Evolutionary conservation across 768 basidiomycete genomes (phyloP), one percentile per base, ranked within the genome.

Genomic region (Lactifluus subvellereus): DNA sequence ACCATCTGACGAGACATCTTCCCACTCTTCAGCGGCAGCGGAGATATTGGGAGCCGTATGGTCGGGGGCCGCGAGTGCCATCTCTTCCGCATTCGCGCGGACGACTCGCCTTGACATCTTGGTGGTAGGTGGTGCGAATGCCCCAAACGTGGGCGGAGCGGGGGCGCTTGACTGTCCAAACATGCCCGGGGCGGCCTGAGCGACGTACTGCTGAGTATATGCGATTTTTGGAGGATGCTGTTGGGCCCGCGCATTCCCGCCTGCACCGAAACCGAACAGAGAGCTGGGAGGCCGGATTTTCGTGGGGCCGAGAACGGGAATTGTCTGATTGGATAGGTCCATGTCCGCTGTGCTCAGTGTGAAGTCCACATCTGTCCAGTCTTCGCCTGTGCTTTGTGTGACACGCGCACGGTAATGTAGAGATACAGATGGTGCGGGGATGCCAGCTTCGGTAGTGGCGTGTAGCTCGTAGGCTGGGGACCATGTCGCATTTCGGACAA

Each of bases 381-480:
- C 81, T 66, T 87, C 85, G 16, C 85, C 85, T 0, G 85, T 84
- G 66, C 70, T 71, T 66, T 87, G 84, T 0, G 69, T 72, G 55
- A 86, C 75, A 32, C 76, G 74, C 0, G 84, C 84, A 30, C 81
- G 80, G 67, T 85, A 86, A 62, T 83, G 79, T 11, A 87, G 74
- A 3, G 76, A 65, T 27, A 84, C 77, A 0, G 74, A 68, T 6
- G 78, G 69, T 0, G 77, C 77, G 4, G 80, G 77, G 61, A 79
- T 76, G 0, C 79, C 79, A 18, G 62, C 75, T 70, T 57, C 77
- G 71, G 20, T 67, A 0, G 75, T 76, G 2, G 84, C 83, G 60
- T 84, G 80, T 0, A 87, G 76, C 65, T 86, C 85, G 66, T 86
- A 86, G 3, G 77, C 77, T 2, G 84, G 81, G n/a, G 71, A 70